Percentiles rank a stretch among this genome's conserved stretches.
Conservation (phyloP, 2,329 filamentous ascomycete genomes). For the Epichloe typhina region DNA sequence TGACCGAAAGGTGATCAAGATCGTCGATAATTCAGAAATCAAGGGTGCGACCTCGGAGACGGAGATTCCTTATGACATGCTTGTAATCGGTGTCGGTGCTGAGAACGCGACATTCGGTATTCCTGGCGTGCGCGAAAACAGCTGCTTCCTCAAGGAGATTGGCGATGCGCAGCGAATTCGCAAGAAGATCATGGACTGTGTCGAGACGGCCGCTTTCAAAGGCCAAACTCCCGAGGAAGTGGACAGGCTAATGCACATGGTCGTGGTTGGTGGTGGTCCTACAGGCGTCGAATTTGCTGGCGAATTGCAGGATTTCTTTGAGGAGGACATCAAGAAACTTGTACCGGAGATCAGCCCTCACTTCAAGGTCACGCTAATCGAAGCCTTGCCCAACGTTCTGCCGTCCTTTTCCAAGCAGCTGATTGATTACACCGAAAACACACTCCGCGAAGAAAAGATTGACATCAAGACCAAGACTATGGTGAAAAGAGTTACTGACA, state of each 20-base stretch:
- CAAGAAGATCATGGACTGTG: slow-evolving; percentile 99
- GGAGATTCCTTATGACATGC: slow-evolving; percentile 94
- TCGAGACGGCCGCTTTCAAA: slow-evolving; percentile 97
- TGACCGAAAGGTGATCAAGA: slow-evolving; percentile 74
- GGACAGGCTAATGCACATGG: slow-evolving; percentile 94
- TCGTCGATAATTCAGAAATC: slow-evolving; percentile 86
- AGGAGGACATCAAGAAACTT: slow-evolving; percentile 95
- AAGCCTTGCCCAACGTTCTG: slow-evolving; percentile 90
- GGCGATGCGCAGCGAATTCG: slow-evolving; percentile 90
- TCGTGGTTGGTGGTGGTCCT: slow-evolving; percentile 83
- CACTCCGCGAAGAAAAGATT: slow-evolving; percentile 97
- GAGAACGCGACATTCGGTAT: slow-evolving; percentile 99
- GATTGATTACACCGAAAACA: slow-evolving; percentile 98
- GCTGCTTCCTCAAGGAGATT: slow-evolving; percentile 98
- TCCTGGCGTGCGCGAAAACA: slow-evolving; percentile 85
- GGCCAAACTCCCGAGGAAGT: slow-evolving; percentile 79
- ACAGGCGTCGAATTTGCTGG: slow-evolving; percentile 97
- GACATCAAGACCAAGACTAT: slow-evolving; percentile 96
- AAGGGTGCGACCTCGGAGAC: slow-evolving; percentile 72
- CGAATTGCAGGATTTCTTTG: slow-evolving; percentile 97
- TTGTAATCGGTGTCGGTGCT: slow-evolving; percentile 91
- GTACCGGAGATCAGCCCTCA: slow-evolving; percentile 88
- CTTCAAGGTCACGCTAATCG: slow-evolving; percentile 95
- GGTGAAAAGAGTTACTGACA: slow-evolving; percentile 94
- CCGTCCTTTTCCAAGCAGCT: slow-evolving; percentile 98